Percentiles rank a stretch among this genome's conserved stretches.
These are phyloP conservation scores for Pilaira anomala DNA, from an alignment of 192 early-diverging fungal genomes.

Conservation along the genomic window DNA sequence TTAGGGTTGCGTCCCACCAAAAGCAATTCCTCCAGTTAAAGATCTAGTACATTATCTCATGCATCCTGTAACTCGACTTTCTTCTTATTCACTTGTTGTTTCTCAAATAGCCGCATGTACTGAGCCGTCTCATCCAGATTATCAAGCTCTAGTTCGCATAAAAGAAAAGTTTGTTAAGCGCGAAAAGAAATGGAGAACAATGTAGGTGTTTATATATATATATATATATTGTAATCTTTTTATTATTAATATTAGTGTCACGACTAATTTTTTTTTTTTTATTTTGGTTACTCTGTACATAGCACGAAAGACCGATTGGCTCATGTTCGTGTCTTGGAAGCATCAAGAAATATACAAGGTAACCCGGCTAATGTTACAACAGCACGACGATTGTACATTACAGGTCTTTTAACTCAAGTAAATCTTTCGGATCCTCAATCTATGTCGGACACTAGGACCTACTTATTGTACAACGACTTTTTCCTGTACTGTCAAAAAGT, in stretches of 20 bases:
- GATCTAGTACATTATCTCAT: constrained; percentile 9
- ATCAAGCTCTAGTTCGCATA: neutral
- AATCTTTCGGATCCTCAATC: constrained; percentile 1
- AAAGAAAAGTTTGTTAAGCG: neutral
- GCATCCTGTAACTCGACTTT: neutral
- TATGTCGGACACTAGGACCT: neutral
- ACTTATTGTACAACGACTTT: constrained; percentile 13
- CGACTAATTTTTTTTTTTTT: neutral
- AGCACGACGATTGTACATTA: neutral
- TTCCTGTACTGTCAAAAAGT: constrained; percentile 2
- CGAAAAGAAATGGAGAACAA: constrained; percentile 10
- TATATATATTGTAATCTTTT: neutral
- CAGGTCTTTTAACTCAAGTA: neutral
- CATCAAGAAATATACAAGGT: neutral
- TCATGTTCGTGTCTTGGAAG: constrained; percentile 2
- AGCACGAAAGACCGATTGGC: constrained; percentile 10
- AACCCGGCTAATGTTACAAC: constrained; percentile 4
- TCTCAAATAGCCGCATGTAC: neutral
- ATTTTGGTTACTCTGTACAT: neutral
- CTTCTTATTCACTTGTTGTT: neutral
- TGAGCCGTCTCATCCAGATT: constrained; percentile 17
- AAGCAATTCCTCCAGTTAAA: neutral
- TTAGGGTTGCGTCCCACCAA: constrained; percentile 1
- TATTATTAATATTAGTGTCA: neutral
- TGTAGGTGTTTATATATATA: neutral